A percentile compares a stretch with the other conserved stretches of the same genome.
Conservation (phyloP, 2,329 filamentous ascomycete genomes). For the Curvularia eragrostidis region DNA sequence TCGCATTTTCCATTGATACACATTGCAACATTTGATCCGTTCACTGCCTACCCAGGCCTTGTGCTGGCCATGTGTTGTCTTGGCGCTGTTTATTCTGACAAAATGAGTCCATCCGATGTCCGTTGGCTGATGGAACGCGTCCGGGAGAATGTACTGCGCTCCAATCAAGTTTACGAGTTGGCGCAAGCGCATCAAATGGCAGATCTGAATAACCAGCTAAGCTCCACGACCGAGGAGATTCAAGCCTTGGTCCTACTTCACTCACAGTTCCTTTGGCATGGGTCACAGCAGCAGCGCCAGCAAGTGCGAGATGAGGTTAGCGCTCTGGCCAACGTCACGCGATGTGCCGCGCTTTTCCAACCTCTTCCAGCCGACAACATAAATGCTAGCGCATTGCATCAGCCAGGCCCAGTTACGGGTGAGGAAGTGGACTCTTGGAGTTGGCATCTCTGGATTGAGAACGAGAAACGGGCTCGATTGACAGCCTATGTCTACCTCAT, state of each 20-base stretch:
- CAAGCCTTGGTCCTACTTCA: constrained; percentile 70
- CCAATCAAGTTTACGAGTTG: constrained; percentile 59
- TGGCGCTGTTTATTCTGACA: constrained; percentile 76
- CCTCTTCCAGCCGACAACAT: constrained; percentile 58
- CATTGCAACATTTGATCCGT: constrained; percentile 72
- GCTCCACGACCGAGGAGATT: constrained; percentile 66
- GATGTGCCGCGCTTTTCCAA: constrained; percentile 63
- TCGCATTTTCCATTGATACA: constrained; percentile 77
- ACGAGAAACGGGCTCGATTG: constrained; percentile 71
- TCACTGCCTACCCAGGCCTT: constrained; percentile 70
- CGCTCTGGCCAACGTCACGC: constrained; percentile 63
- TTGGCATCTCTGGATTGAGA: constrained; percentile 72
- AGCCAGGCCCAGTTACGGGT: constrained; percentile 53
- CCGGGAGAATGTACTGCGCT: constrained; percentile 64
- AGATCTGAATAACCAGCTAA: constrained; percentile 48
- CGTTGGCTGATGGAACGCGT: constrained; percentile 72
- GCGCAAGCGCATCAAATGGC: constrained; percentile 46
- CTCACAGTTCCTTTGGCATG: constrained; percentile 72
- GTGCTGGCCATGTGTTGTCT: constrained; percentile 74
- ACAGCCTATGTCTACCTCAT: constrained; percentile 70
- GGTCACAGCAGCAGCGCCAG: constrained; percentile 69
- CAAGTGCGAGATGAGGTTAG: constrained; percentile 66
- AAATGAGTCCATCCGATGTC: constrained; percentile 65
- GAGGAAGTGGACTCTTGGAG: constrained; percentile 64
- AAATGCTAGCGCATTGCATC: constrained; percentile 67